A percentile compares a stretch with the other conserved stretches of the same genome.
Evolutionary conservation across 192 early-diverging fungal genomes (phyloP).

Genomic region (Coemansia guatemalensis): DNA sequence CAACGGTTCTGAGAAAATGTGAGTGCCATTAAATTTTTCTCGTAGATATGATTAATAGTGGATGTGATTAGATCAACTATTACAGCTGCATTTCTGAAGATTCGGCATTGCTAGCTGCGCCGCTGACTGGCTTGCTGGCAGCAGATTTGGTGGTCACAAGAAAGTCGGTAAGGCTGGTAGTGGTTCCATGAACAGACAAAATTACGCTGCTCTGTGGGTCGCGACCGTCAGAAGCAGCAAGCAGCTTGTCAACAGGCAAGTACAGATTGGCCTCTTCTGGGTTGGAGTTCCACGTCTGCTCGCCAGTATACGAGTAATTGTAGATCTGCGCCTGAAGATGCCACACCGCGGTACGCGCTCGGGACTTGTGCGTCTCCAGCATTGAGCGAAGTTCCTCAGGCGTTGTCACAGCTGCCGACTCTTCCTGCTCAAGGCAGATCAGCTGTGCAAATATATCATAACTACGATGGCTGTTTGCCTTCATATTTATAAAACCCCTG

Average conservation of each 20-base stretch:
- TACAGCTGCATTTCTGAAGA: background rate
- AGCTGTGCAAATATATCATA: constrained; percentile 85
- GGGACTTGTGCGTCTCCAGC: constrained; percentile 17
- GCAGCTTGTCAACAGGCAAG: constrained; percentile 32
- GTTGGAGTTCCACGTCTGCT: constrained; percentile 21
- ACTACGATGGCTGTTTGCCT: constrained; percentile 87
- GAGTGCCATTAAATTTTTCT: background rate
- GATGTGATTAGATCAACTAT: background rate
- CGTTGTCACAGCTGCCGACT: constrained; percentile 42
- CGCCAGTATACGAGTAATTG: constrained; percentile 67
- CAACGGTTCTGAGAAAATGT: background rate
- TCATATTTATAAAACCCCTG: constrained; percentile 81
- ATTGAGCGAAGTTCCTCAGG: constrained; percentile 13
- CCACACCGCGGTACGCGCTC: constrained; percentile 74
- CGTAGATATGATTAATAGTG: background rate
- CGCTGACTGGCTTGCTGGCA: constrained; percentile 1
- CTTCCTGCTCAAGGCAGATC: constrained; percentile 30
- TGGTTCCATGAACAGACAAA: constrained; percentile 17
- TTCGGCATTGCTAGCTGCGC: background rate
- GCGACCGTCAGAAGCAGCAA: constrained; percentile 28
- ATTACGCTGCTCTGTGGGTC: constrained; percentile 11
- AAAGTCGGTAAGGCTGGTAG: constrained; percentile 31
- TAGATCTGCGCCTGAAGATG: constrained; percentile 90
- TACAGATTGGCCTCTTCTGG: constrained; percentile 46
- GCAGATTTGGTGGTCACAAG: constrained; percentile 17